Evolutionary conservation across 2,329 filamentous ascomycete genomes (phyloP), one percentile per base, ranked within the genome.

Genomic region (Dactylella cylindrospora): DNA sequence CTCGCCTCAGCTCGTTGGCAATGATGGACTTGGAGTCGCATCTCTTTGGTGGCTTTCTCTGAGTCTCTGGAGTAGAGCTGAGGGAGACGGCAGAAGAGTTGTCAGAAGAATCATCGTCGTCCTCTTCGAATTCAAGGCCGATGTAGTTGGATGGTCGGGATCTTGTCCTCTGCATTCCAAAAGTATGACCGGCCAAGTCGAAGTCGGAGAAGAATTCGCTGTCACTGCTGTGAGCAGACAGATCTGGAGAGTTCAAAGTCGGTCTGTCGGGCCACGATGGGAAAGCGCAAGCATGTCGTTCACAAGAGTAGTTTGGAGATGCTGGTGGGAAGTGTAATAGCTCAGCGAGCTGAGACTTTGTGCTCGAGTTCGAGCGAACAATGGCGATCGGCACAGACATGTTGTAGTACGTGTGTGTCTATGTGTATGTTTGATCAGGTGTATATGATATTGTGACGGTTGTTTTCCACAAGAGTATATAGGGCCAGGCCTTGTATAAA

Each of bases 181-280:
- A 31, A 38, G 47, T 52, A 49, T 61, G 55, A 31, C 59, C 59
- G 25, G 51, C 50, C 36, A 64, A 41, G 39, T 64, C 59, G 17
- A 64, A 50, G 35, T 64, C 59, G 38, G 59, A 54, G 38, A 64
- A 64, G 59, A 64, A 64, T n/a, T 47, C 59, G 44, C 43, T 50
- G 49, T 64, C 59, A 23, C 50, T 44, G 38, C 49, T 54, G 35
- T 64, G 49, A 20, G 44, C 51, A 40, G 59, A 54, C 44, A 55
- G 50, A 26, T 54, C 59, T 38, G 59, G 59, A 54, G 50, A 54
- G 59, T 55, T 54, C 17, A 64, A 44, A 13, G 59, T 55, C 22
- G 59, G 59, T 49, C 59, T 50, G 59, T 64, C 51, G 59, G 59
- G 59, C 59, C 59, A 64, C 13, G 59, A 64, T 50, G 59, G 59